Percentiles rank a stretch among this genome's conserved stretches.
Evolutionary conservation across 106 monocot genomes (phyloP).

Genomic region (Narthecium ossifragum): DNA sequence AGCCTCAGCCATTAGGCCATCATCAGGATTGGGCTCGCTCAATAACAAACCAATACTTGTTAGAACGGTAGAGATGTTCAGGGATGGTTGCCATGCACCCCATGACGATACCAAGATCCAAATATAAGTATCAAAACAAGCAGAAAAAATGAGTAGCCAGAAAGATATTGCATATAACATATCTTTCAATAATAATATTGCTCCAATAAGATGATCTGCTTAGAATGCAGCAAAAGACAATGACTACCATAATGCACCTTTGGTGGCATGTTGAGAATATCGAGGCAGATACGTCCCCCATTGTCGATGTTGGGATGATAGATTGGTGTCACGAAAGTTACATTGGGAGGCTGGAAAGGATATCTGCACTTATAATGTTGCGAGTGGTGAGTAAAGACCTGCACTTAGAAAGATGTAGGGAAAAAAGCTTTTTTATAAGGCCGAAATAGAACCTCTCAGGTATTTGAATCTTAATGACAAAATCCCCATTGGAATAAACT

Average conservation of each 20-base stretch:
- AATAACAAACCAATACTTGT: slow-evolving; percentile 79
- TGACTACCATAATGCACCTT: slow-evolving; percentile 53
- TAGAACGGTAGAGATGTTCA: slow-evolving; percentile 84
- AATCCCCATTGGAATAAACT: slow-evolving; percentile 63
- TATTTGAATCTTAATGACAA: slow-evolving; percentile 72
- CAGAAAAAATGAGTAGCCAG: too few species aligned
- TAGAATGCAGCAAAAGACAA: neutral
- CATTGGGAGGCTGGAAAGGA: slow-evolving; percentile 90
- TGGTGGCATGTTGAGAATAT: slow-evolving; percentile 97
- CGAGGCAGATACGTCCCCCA: slow-evolving; percentile 93
- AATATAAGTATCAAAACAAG: too few species aligned
- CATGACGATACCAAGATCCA: slow-evolving; percentile 4
- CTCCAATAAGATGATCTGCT: neutral
- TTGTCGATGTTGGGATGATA: slow-evolving; percentile 98
- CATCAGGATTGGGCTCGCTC: slow-evolving; percentile 92
- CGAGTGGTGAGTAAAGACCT: too few species aligned
- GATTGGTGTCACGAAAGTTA: slow-evolving; percentile 84
- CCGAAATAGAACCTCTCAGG: slow-evolving; percentile 59
- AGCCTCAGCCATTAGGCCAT: slow-evolving; percentile 91
- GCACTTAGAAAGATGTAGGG: slow-evolving; percentile 4
- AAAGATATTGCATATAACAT: neutral
- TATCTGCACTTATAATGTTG: slow-evolving; percentile 68
- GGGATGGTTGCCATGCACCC: slow-evolving; percentile 89
- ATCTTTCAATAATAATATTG: neutral
- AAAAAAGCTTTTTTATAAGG: slow-evolving; percentile 1